Base-by-base conservation (phyloP, 202 grass and related monocot genomes). In the Panicum hallii region DNA sequence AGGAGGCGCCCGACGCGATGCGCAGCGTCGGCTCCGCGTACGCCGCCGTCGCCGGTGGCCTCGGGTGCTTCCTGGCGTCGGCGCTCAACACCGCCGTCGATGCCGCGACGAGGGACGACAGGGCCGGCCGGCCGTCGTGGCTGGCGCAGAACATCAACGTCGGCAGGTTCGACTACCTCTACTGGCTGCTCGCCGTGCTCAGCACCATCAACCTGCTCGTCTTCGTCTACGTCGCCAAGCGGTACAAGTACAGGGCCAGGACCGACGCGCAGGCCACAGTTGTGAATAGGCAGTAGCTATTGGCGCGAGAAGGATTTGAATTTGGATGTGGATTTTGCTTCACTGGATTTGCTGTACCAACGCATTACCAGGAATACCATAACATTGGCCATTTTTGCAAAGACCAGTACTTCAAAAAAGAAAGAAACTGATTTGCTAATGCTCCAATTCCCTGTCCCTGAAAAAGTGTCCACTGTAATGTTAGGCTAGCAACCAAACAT, bases 1-100 rank as follows among this genome's bases (percentile, higher is more conserved):
- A 98, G 89, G 95, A 98, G 89, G 95, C 95, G 12, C 95, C 95
- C 20, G 95, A 98, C 83, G 95, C 95, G n/a, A 98, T 98, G 95
- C 87, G 93, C 83, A 98, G 95, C 76, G 77, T 98, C 0, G 95
- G 85, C 0, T 93, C 93, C 0, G 91, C 95, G 0, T 98, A 98
- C 85, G 95, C 95, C 41, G 93, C 95, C 66, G 85, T 98, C 56
- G 95, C 95, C 11, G 95, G 95, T 10, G 93, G 95, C 8, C 79
- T 98, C 50, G 95, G 93, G 3, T 98, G 95, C 70, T 98, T 98
- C 79, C 12, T 93, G 5, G 95, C 95, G 0, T 93, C 93, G 14
- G 85, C 85, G 20, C 32, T 95, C 77, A 98, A 95, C 91, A 98
- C 84, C 72, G 82, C 89, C 22, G 79, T 98, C 46, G 94, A 98